Base-by-base conservation (phyloP, 305 asterid species). In the Rubia peregrina region DNA sequence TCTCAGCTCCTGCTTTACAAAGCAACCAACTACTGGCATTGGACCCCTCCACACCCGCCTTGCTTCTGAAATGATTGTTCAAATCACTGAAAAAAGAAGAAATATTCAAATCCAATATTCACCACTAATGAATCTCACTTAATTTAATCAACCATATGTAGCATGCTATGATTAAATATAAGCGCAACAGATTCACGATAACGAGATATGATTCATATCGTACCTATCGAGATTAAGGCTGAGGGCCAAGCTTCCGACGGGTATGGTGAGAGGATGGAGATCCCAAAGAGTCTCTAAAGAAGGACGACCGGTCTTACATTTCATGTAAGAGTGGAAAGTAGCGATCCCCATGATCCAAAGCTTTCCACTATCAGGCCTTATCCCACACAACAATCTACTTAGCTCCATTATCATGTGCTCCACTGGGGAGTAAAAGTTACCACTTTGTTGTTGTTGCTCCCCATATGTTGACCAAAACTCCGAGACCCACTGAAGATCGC, bases 361-460 rank as follows among this genome's bases (percentile, higher is more conserved):
- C 72, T 85, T 85, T 44, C 78, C 83, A 67, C 74, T 79, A 1
- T 80, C 88, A 9, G 84, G 83, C 17, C 65, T 63, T 17, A 67
- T 64, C 14, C 89, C 89, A 77, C 80, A 78, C 9, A 84, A 64
- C 62, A 90, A 36, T 75, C 95, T 82, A 62, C 98, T 89, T 11
- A 93, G 81, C 85, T 93, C 98, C 98, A 93, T 89, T 57, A 89
- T 85, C 96, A 90, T 88, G 70, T 86, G 89, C 87, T 93, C 98
- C 73, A 93, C 91, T 2, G 92, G 90, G 22, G 88, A 83, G 71
- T 82, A 83, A 79, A 72, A 76, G 61, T 73, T 68, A 14, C 62
- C 33, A 51, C 62, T n/a, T 56, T 22, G 75, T 75, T 81, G 82
- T 33, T 56, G 62, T 0, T 56, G 26, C 14, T 85, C 88, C 26